These are phyloP conservation scores for Escallonia herrerae DNA, from an alignment of 129 eudicot species.

Conservation along the genomic window DNA sequence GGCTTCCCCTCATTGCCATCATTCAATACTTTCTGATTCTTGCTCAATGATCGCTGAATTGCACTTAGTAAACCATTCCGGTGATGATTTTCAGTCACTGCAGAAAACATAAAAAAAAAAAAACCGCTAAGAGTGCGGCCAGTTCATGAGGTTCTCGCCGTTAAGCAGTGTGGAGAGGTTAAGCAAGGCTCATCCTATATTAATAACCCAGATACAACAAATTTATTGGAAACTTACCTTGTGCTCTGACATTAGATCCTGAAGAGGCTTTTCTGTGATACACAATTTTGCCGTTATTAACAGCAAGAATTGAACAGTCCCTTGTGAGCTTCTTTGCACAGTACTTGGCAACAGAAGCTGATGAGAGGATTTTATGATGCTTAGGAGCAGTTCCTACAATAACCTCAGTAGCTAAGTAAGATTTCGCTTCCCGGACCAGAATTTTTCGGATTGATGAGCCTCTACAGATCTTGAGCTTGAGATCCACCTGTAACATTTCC, in stretches of 20 bases:
- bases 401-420: constrained; percentile 57
- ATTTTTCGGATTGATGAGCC: constrained; percentile 74
- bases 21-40: constrained; percentile 34
- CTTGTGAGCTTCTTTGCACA: constrained; percentile 70
- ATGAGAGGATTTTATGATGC: constrained; percentile 61
- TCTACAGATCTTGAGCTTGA: constrained; percentile 93
- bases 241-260: constrained; percentile 26
- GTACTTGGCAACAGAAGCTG: constrained; percentile 78
- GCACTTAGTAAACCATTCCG: constrained; percentile 41
- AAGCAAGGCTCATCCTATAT: too few species aligned
- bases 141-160: neutral
- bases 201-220: too few species aligned
- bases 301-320: constrained; percentile 61
- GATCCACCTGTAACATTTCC: constrained; percentile 63
- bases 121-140: constrained; percentile 9
- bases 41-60: constrained; percentile 51
- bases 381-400: constrained; percentile 67
- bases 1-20: constrained; percentile 18
- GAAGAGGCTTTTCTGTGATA: constrained; percentile 54
- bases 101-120: constrained; percentile 3
- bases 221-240: constrained; percentile 29
- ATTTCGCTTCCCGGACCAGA: constrained; percentile 68
- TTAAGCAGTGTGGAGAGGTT: too few species aligned
- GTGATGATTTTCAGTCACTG: constrained; percentile 43
- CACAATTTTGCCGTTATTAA: constrained; percentile 76